These are phyloP conservation scores for Hypoxylon perforatum DNA, from an alignment of 495 filamentous ascomycete genomes.

Conservation along the genomic window DNA sequence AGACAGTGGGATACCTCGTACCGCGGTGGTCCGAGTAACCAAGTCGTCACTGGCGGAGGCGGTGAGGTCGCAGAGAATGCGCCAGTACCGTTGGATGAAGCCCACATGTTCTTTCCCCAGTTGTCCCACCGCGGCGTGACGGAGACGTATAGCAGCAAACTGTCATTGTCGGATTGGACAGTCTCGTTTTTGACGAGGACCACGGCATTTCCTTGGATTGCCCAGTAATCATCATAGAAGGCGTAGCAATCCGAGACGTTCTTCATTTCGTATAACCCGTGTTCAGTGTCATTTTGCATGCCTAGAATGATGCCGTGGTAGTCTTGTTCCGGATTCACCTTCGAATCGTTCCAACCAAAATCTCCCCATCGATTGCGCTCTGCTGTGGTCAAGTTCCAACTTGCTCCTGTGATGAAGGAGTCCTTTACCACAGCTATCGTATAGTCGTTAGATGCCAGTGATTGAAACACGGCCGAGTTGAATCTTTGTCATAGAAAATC, in stretches of 20 bases:
- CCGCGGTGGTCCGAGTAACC: conserved; percentile 35
- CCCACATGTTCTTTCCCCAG: conserved; percentile 50
- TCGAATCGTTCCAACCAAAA: conserved; percentile 25
- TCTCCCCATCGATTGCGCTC: conserved; percentile 15
- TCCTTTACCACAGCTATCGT: conserved; percentile 46
- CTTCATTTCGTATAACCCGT: conserved; percentile 18
- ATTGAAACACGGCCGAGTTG: conserved; percentile 56
- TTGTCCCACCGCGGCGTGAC: conserved; percentile 43
- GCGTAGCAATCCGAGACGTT: conserved; percentile 42
- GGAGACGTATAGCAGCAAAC: conserved; percentile 43
- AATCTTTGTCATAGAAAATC: conserved; percentile 41
- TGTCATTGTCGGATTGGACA: conserved; percentile 27
- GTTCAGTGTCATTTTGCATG: conserved; percentile 36
- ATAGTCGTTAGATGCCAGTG: conserved; percentile 52
- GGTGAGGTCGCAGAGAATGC: conserved; percentile 7
- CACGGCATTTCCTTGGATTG: conserved; percentile 44
- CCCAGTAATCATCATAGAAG: conserved; percentile 45
- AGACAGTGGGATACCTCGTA: conserved; percentile 40
- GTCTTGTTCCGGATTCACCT: conserved; percentile 28
- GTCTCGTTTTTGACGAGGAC: conserved; percentile 42
- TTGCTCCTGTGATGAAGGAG: conserved; percentile 37
- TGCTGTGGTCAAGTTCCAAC: conserved; percentile 22
- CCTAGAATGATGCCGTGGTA: conserved; percentile 29
- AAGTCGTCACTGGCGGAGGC: conserved; percentile 23
- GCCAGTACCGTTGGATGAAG: conserved; percentile 36